Conservation (phyloP, 179 eudicot genomes). For the Spergularia azorica region DNA sequence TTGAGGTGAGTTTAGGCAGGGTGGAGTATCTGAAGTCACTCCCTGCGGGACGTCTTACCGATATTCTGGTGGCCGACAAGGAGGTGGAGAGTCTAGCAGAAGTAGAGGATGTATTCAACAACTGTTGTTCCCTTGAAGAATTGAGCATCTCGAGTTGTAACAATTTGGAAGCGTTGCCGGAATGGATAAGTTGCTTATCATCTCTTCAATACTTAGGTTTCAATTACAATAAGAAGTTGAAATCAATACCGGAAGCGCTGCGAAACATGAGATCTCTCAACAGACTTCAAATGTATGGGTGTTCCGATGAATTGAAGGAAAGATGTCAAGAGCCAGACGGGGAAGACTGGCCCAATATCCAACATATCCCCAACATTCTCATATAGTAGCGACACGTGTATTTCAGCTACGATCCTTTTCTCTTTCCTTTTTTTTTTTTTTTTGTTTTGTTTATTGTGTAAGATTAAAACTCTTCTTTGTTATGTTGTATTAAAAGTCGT, state of each 20-base stretch:
- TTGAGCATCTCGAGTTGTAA: not conserved
- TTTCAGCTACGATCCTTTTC: no score
- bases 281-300: not conserved
- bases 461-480: no score
- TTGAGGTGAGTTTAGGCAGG: not conserved
- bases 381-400: not conserved
- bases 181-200: conserved; percentile 17
- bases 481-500: no score
- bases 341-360: conserved; percentile 19
- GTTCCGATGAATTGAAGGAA: not conserved
- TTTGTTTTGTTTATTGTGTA: no score
- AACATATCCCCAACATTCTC: conserved; percentile 10
- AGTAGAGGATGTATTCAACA: no score
- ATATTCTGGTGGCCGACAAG: no score
- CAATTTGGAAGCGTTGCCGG: not conserved
- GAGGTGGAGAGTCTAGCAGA: no score
- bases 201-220: conserved; percentile 9
- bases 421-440: no score
- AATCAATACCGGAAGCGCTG: conserved; percentile 13
- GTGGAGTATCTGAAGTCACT: no score
- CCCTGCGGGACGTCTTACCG: no score
- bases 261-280: conserved; percentile 12
- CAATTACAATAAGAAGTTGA: not conserved
- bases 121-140: not conserved
- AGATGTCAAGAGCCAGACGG: not conserved